Percentiles rank a stretch among this genome's conserved stretches.
Conservation (phyloP, 768 basidiomycete genomes). For the Hygrophorus pudorinus region DNA sequence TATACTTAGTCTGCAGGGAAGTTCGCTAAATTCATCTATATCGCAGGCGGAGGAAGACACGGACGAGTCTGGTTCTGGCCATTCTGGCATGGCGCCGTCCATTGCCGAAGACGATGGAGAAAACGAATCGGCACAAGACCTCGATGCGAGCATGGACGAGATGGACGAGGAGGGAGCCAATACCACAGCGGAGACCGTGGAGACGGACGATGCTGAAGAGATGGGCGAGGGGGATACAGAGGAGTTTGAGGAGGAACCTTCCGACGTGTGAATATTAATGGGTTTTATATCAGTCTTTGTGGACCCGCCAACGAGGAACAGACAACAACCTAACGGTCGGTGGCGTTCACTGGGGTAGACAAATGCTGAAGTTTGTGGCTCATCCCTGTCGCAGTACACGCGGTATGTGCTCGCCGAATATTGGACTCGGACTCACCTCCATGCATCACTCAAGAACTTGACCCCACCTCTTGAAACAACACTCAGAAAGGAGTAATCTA, state of each 20-base stretch:
- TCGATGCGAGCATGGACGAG: slow-evolving; percentile 60
- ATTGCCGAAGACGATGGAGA: slow-evolving; percentile 39
- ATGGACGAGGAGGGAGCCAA: slow-evolving; percentile 35
- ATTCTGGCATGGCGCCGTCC: slow-evolving; percentile 31
- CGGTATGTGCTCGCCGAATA: too few relatives aligned
- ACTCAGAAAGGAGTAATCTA: too few relatives aligned
- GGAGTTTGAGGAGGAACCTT: slow-evolving; percentile 42
- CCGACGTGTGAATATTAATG: slow-evolving; percentile 16
- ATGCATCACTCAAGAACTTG: too few relatives aligned
- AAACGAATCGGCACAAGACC: slow-evolving; percentile 37
- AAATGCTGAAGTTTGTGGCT: too few relatives aligned
- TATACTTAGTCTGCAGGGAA: not conserved
- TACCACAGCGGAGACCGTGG: slow-evolving; percentile 30
- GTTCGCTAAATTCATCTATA: not conserved
- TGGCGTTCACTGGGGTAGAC: not conserved
- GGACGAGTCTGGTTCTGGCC: slow-evolving; percentile 35
- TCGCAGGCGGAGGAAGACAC: slow-evolving; percentile 38
- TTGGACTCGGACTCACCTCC: too few relatives aligned
- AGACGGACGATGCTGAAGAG: slow-evolving; percentile 32
- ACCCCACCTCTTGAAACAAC: too few relatives aligned
- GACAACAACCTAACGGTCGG: not conserved
- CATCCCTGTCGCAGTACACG: too few relatives aligned
- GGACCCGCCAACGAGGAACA: not conserved
- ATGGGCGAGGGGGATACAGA: slow-evolving; percentile 37
- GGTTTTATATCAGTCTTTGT: not conserved